Evolutionary conservation across 2,329 filamentous ascomycete genomes (phyloP).

Genomic region (Alternaria alternata): DNA sequence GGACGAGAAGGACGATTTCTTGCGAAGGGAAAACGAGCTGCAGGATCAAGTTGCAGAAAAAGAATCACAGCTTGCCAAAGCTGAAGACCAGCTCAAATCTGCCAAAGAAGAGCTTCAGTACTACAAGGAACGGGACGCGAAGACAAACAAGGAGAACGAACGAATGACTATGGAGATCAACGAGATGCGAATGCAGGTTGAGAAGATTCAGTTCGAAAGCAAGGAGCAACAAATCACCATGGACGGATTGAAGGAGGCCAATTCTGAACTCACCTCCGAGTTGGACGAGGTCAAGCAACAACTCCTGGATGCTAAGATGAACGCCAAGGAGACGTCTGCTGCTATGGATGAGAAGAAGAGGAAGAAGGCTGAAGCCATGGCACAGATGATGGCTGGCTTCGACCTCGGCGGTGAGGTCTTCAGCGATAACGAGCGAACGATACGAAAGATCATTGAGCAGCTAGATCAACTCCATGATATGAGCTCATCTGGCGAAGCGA

Average conservation of each 20-base stretch:
- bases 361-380: slow-evolving; percentile 99
- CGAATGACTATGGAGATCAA: slow-evolving; percentile 85
- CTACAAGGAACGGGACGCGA: slow-evolving; percentile 85
- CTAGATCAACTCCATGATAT: slow-evolving; percentile 81
- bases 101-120: slow-evolving; percentile 85
- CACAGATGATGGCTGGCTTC: slow-evolving; percentile 99
- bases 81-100: slow-evolving; percentile 82
- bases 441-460: slow-evolving; percentile 83
- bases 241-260: slow-evolving; percentile 96
- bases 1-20: slow-evolving; percentile 95
- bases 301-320: slow-evolving; percentile 94
- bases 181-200: slow-evolving; percentile 94
- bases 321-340: slow-evolving; percentile 88
- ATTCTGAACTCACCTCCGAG: slow-evolving; percentile 88
- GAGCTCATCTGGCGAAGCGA: slow-evolving; percentile 76
- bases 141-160: slow-evolving; percentile 89
- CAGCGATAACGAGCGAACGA: slow-evolving; percentile 87
- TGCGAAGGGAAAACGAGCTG: slow-evolving; percentile 93
- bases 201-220: slow-evolving; percentile 93
- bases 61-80: slow-evolving; percentile 79
- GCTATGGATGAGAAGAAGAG: slow-evolving; percentile 96
- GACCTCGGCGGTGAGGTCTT: slow-evolving; percentile 93
- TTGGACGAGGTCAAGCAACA: slow-evolving; percentile 96
- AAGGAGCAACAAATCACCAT: slow-evolving; percentile 98
- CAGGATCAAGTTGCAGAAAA: slow-evolving; percentile 96